Conservation (phyloP, 192 early-diverging fungal species). For the Obelidium mucronatum region DNA sequence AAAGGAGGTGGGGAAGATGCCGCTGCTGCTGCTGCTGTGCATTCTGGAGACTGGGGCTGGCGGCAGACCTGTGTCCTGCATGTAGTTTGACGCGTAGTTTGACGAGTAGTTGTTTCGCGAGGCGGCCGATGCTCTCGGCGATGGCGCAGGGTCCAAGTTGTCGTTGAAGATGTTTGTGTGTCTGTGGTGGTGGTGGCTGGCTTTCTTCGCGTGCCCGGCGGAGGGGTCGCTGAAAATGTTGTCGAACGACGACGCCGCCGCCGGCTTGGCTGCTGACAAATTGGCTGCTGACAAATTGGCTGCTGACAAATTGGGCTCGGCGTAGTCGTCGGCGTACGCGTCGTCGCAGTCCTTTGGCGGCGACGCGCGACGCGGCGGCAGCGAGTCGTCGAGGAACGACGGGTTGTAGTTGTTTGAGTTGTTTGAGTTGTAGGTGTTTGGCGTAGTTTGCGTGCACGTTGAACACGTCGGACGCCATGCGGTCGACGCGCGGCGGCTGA, state of each 20-base stretch:
- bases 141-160: neutral
- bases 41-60: neutral
- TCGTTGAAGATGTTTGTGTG: constrained; percentile 27
- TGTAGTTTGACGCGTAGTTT: neutral
- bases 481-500: neutral
- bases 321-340: neutral
- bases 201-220: neutral
- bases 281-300: neutral
- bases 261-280: neutral
- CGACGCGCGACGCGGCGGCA: neutral
- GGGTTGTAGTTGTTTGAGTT: neutral
- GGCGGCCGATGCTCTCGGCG: neutral
- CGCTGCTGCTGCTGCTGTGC: neutral
- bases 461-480: constrained; percentile 20
- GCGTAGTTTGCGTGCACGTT: too few species aligned
- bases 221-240: constrained; percentile 25
- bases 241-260: neutral
- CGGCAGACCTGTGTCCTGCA: too few species aligned
- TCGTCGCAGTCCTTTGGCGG: neutral
- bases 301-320: neutral
- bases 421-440: neutral
- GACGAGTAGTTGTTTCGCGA: neutral
- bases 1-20: neutral
- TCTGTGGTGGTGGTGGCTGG: constrained; percentile 28
- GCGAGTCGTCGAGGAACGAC: neutral